A percentile compares a stretch with the other conserved stretches of the same genome.
Conservation (phyloP, 768 basidiomycete species). For the Phallus indusiatus region DNA sequence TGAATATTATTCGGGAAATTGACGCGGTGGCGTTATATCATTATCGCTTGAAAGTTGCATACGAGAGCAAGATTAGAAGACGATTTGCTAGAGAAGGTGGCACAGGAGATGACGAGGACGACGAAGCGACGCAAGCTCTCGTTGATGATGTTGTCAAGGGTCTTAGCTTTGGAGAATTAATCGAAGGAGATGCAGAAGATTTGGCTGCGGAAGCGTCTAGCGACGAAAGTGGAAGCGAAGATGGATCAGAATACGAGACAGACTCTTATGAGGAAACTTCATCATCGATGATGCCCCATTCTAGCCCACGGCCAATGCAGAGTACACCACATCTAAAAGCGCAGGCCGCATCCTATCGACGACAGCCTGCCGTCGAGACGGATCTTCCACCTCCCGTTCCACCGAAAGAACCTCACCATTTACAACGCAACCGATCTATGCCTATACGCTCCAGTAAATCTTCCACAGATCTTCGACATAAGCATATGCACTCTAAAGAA, state of each 20-base stretch:
- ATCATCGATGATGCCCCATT: neutral
- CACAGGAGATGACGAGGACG: constrained; percentile 57
- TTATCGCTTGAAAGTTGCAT: constrained; percentile 85
- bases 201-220: constrained; percentile 57
- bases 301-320: neutral
- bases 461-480: constrained; percentile 1
- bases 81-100: constrained; percentile 55
- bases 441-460: constrained; percentile 7
- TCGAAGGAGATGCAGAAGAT: constrained; percentile 71
- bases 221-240: constrained; percentile 30
- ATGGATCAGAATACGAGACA: constrained; percentile 30
- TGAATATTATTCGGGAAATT: constrained; percentile 70
- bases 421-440: constrained; percentile 9
- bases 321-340: constrained; percentile 11
- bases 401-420: constrained; percentile 28
- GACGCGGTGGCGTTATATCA: constrained; percentile 88
- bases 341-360: constrained; percentile 22
- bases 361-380: constrained; percentile 28
- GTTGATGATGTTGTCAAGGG: constrained; percentile 76
- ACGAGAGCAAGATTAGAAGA: constrained; percentile 85
- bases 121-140: constrained; percentile 73
- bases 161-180: constrained; percentile 72
- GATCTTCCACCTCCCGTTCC: constrained; percentile 31
- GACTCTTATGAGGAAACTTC: constrained; percentile 25
- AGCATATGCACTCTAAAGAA: neutral